Evolutionary conservation across 192 early-diverging fungal species (phyloP).

Genomic region (Linnemannia hyalina): DNA sequence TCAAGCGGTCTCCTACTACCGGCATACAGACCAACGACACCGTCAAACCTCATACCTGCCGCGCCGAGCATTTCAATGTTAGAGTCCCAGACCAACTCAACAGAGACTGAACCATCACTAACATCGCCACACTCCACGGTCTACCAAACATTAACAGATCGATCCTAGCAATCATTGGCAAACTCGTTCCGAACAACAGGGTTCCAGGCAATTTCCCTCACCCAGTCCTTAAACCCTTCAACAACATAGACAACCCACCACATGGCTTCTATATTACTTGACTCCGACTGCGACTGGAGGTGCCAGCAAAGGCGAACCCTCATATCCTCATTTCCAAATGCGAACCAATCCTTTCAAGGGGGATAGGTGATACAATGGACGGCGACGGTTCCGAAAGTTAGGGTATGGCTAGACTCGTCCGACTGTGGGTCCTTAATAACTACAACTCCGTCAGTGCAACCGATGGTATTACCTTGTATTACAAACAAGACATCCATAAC

Average conservation of each 20-base stretch:
- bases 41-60: not conserved
- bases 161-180: not conserved
- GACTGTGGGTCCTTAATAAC: no score
- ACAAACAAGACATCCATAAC: no score
- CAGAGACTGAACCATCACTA: not conserved
- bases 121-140: not conserved
- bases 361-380: not conserved
- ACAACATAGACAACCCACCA: not conserved
- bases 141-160: not conserved
- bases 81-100: not conserved
- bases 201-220: not conserved
- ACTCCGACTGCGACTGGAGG: not conserved
- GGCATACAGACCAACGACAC: not conserved
- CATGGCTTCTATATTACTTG: not conserved
- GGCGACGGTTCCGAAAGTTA: no score
- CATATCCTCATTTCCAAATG: not conserved
- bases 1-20: not conserved
- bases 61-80: not conserved
- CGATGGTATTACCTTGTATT: no score
- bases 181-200: not conserved
- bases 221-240: not conserved
- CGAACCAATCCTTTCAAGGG: not conserved
- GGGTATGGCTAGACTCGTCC: no score
- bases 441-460: no score
- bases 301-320: not conserved